A percentile compares a stretch with the other conserved stretches of the same genome.
These are phyloP conservation scores for Magnolia kwangsiensis DNA, from an alignment of 164 flowering plant genomes.

Conservation along the genomic window DNA sequence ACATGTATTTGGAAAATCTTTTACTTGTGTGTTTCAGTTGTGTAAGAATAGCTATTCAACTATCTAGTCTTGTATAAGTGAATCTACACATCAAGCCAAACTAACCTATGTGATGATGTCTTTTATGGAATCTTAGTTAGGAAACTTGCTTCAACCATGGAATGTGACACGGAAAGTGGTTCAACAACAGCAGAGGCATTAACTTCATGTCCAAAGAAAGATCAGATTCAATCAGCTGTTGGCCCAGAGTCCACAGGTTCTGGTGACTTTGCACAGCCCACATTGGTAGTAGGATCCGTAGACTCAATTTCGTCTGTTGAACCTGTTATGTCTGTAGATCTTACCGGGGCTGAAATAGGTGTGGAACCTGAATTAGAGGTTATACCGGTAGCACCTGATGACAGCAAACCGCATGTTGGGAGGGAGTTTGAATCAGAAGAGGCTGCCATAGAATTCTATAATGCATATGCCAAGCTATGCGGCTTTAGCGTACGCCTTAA, in stretches of 20 bases:
- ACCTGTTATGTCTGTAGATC: neutral
- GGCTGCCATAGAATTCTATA: constrained; percentile 2
- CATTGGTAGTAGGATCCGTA: neutral
- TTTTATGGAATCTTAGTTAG: neutral
- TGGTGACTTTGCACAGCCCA: neutral
- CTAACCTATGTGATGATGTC: too few species aligned
- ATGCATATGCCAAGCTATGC: neutral
- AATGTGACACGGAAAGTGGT: neutral
- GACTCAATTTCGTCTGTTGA: neutral
- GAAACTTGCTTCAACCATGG: neutral
- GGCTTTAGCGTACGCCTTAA: neutral
- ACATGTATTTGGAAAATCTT: too few species aligned
- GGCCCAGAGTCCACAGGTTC: neutral
- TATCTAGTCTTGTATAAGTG: too few species aligned
- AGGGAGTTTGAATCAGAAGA: neutral
- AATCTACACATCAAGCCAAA: too few species aligned
- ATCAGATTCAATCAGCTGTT: neutral
- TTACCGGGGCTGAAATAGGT: neutral
- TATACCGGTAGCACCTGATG: neutral
- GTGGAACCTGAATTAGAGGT: neutral
- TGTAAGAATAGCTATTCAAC: too few species aligned
- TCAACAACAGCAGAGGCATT: neutral
- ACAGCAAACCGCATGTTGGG: neutral
- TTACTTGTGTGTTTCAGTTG: too few species aligned
- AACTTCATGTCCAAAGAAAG: neutral